Percentiles rank a stretch among this genome's conserved stretches.
Evolutionary conservation across 2,329 filamentous ascomycete genomes (phyloP).

Genomic region (Fusarium luffae): DNA sequence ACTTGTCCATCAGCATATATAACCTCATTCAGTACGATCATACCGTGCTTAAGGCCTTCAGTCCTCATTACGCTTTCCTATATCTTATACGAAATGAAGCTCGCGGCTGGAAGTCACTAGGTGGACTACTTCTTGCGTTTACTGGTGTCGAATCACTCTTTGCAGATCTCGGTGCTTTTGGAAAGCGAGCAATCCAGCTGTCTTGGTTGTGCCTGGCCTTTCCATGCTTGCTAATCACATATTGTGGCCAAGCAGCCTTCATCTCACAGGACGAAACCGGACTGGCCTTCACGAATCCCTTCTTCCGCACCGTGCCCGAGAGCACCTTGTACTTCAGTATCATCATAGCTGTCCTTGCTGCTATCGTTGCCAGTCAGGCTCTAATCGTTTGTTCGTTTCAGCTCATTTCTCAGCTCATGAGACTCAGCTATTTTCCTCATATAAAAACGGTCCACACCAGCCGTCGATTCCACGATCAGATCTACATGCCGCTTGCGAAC

Average conservation of each 20-base stretch:
- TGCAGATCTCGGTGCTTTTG: slow-evolving; percentile 81
- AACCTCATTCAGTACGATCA: slow-evolving; percentile 64
- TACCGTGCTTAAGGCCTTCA: slow-evolving; percentile 67
- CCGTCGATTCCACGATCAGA: slow-evolving; percentile 75
- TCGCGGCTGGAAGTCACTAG: slow-evolving; percentile 72
- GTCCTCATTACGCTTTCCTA: slow-evolving; percentile 67
- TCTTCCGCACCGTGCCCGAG: slow-evolving; percentile 76
- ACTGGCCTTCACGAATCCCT: slow-evolving; percentile 67
- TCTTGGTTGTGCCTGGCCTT: slow-evolving; percentile 76
- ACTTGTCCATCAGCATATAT: slow-evolving; percentile 72
- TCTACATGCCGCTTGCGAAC: slow-evolving; percentile 81
- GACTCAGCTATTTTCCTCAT: slow-evolving; percentile 76
- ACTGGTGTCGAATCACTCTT: slow-evolving; percentile 84
- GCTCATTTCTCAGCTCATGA: slow-evolving; percentile 77
- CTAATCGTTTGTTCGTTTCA: slow-evolving; percentile 83
- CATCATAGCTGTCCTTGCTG: slow-evolving; percentile 74
- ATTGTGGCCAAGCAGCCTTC: slow-evolving; percentile 79
- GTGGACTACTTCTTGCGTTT: slow-evolving; percentile 79
- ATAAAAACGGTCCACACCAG: slow-evolving; percentile 79
- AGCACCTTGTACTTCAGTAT: slow-evolving; percentile 76
- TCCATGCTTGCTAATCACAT: slow-evolving; percentile 73
- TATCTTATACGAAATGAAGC: slow-evolving; percentile 70
- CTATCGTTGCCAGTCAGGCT: slow-evolving; percentile 81
- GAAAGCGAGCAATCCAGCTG: slow-evolving; percentile 74
- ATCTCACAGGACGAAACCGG: slow-evolving; percentile 68